Base-by-base conservation (phyloP, 1,284 basidiomycete species). In the Kwoniella shivajii region DNA sequence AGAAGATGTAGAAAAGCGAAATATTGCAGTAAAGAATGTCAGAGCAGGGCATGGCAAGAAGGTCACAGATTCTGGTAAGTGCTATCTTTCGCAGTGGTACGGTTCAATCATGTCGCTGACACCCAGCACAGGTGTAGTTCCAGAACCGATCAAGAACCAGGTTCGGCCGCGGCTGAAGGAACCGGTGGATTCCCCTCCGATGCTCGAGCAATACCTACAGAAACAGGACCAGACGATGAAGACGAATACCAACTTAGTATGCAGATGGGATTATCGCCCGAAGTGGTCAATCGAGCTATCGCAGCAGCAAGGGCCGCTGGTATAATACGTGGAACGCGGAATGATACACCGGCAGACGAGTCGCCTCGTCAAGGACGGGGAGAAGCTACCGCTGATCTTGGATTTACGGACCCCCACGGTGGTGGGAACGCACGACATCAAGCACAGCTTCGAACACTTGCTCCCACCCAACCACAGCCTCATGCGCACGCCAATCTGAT, bases 21-120 rank as follows among this genome's bases (percentile, higher is more conserved):
- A 78, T 99, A 99, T 76, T 99, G 96, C 75, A 91, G 90, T 53
- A 98, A 98, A 78, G 90, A 93, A 66, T 99, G 96, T 76, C 95
- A 99, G 80, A 92, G 89, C 69, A 91, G 88, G 34, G 94, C 93
- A 1, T 99, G 94, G 96, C 89, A 89, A 63, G 92, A 94, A 71
- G 95, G 96, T 0, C 95, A 99, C 76, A 84, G 95, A 50, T 98
- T 77, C 63, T 78, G 77, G 76, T 78, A 55, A 58, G 75, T 52
- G 16, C n/a, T 16, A 16, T 16, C 13, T 22, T 16, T 29, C 18
- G 20, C 10, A 31, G 29, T 36, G 7, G n/a, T 16, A 20, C 11
- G 4, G 30, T 31, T 27, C 26, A 36, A 16, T 42, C 14, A 46
- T 24, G 27, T 43, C 22, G 33, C 33, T 38, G 16, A 27, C n/a